A percentile compares a stretch with the other conserved stretches of the same genome.
Evolutionary conservation across 768 basidiomycete species (phyloP).

Genomic region (Pleurotus salmoneostramineus): DNA sequence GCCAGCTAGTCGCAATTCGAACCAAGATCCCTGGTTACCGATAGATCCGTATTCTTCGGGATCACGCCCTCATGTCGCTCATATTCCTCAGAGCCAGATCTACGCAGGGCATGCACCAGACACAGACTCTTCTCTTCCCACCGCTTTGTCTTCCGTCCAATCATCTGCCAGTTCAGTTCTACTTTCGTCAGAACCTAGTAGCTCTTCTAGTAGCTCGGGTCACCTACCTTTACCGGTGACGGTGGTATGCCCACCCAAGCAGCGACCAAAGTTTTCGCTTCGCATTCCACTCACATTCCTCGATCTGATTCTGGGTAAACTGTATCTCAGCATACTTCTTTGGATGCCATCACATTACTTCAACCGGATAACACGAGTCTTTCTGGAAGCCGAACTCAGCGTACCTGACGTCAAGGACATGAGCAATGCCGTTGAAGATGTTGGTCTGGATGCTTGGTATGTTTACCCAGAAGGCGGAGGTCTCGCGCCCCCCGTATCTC

Average conservation of each 20-base stretch:
- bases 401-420: conserved; percentile 45
- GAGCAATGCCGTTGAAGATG: neutral
- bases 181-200: too few relatives aligned
- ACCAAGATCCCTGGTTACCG: neutral
- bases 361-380: conserved; percentile 62
- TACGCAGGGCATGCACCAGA: neutral
- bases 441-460: neutral
- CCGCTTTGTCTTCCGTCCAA: too few relatives aligned
- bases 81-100: neutral
- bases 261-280: neutral
- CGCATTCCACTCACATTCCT: conserved; percentile 14
- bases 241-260: neutral
- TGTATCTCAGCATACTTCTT: conserved; percentile 41
- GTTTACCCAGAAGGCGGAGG: neutral
- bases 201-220: too few relatives aligned
- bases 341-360: conserved; percentile 66
- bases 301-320: conserved; percentile 23
- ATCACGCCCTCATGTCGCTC: neutral
- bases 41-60: neutral
- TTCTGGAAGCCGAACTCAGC: conserved; percentile 63
- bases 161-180: too few relatives aligned
- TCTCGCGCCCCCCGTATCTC: conserved; percentile 25
- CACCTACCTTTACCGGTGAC: neutral
- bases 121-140: neutral
- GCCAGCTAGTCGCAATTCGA: neutral